A percentile compares a stretch with the other conserved stretches of the same genome.
These are phyloP conservation scores for Euptelea pleiosperma DNA, from an alignment of 164 flowering plant species.

Conservation along the genomic window DNA sequence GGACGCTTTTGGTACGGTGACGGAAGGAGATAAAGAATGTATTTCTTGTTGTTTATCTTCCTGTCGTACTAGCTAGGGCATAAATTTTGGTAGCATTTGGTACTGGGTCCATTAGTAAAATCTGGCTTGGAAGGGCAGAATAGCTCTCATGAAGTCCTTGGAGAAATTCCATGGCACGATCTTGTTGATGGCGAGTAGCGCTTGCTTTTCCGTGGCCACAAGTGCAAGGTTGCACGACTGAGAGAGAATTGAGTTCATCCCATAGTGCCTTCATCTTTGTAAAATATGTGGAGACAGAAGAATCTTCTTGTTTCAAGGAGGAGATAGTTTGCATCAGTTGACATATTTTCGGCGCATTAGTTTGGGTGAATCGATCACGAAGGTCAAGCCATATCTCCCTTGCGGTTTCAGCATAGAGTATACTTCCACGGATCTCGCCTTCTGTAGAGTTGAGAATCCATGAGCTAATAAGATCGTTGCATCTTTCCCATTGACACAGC, in stretches of 20 bases:
- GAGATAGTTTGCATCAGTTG: constrained; percentile 10
- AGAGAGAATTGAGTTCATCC: constrained; percentile 11
- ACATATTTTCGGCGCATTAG: constrained; percentile 16
- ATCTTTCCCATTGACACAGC: neutral
- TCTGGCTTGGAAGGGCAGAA: constrained; percentile 10
- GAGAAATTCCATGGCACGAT: constrained; percentile 13
- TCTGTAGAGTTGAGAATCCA: constrained; percentile 12
- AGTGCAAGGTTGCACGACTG: constrained; percentile 1
- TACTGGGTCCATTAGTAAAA: constrained; percentile 16
- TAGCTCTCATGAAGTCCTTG: constrained; percentile 5
- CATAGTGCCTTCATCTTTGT: constrained; percentile 12
- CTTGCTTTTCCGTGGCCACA: constrained; percentile 11
- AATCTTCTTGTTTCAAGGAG: constrained; percentile 9
- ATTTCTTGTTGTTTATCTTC: constrained; percentile 15
- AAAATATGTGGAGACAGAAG: constrained; percentile 11
- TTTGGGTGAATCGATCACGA: constrained; percentile 1
- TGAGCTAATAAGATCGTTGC: constrained; percentile 11
- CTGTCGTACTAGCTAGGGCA: constrained; percentile 4
- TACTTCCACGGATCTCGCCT: constrained; percentile 8
- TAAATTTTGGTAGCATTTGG: constrained; percentile 6
- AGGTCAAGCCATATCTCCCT: constrained; percentile 7
- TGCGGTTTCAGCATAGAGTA: constrained; percentile 3
- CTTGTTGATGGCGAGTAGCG: constrained; percentile 2
- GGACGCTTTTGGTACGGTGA: neutral
- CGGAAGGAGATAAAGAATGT: neutral